phyloP scores from a whole-genome alignment of 257 asterid species.

The Agastache rugosa region DNA sequence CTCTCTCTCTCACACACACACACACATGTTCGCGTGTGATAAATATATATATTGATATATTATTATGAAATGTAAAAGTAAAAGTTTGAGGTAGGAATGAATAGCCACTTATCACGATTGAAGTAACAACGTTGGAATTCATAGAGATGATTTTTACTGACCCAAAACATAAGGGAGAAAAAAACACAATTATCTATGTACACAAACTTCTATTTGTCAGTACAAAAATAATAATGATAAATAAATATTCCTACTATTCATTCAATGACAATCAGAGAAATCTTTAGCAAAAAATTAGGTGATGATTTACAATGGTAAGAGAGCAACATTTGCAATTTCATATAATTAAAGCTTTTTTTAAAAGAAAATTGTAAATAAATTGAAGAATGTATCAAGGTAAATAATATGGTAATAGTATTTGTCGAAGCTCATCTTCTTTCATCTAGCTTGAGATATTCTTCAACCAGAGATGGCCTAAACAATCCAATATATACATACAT shows the following conservation, averaged over 20 bases:
- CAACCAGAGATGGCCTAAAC: constrained; percentile 36
- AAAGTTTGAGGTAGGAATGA: no score
- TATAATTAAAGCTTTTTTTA: no score
- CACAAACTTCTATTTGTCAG: no score
- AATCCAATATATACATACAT: constrained; percentile 27
- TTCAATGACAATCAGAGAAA: background rate
- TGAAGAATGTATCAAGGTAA: background rate
- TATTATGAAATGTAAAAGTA: no score
- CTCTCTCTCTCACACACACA: background rate
- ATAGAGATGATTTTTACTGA: no score
- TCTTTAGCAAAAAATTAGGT: background rate
- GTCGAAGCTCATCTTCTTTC: constrained; percentile 37
- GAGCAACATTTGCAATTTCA: background rate
- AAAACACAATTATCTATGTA: no score
- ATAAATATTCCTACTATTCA: background rate
- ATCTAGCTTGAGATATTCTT: constrained; percentile 38
- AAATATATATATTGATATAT: no score
- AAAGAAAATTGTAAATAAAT: background rate
- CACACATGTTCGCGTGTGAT: background rate
- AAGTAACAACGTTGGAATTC: no score
- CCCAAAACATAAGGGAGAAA: no score
- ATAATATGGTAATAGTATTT: background rate
- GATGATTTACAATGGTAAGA: background rate
- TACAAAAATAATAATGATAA: background rate
- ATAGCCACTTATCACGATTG: no score